Evolutionary conservation across 208 protist genomes (phyloP).

Genomic region (Vickermania spadyakhi): DNA sequence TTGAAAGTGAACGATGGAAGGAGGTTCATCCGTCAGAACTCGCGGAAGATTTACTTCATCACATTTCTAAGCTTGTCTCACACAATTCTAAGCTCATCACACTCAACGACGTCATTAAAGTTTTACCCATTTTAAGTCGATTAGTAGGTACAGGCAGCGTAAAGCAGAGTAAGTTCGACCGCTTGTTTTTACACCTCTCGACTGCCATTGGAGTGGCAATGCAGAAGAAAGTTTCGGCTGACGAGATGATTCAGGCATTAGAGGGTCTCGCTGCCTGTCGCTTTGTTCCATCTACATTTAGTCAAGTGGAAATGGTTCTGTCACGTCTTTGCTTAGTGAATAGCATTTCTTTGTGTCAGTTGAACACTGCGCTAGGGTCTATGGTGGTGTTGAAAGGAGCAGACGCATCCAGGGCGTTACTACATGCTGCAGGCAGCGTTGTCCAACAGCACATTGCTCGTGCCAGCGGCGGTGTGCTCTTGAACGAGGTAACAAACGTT

Average conservation of each 20-base stretch:
- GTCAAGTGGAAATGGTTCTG: slow-evolving; percentile 58
- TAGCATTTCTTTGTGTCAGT: slow-evolving; percentile 13
- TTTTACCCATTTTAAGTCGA: slow-evolving; percentile 47
- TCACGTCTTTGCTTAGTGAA: slow-evolving; percentile 27
- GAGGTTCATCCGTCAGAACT: slow-evolving; percentile 14
- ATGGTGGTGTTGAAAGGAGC: slow-evolving; percentile 26
- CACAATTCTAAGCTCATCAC: slow-evolving; percentile 28
- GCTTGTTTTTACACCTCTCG: slow-evolving; percentile 33
- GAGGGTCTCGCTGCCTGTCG: slow-evolving; percentile 58
- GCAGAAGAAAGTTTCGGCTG: slow-evolving; percentile 15
- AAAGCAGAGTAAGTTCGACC: slow-evolving; percentile 17
- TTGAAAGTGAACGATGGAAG: slow-evolving; percentile 6
- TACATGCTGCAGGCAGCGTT: slow-evolving; percentile 30
- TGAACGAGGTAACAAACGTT: too few species aligned
- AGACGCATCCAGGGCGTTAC: slow-evolving; percentile 22
- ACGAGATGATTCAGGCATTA: slow-evolving; percentile 27
- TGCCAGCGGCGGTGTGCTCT: too few species aligned
- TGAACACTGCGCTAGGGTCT: slow-evolving; percentile 23
- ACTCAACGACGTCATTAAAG: slow-evolving; percentile 39
- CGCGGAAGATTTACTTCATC: slow-evolving; percentile 45
- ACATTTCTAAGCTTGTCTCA: slow-evolving; percentile 49
- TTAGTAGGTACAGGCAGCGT: slow-evolving; percentile 11
- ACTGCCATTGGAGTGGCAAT: slow-evolving; percentile 45
- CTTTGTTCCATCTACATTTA: slow-evolving; percentile 37
- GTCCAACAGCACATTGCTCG: too few species aligned